Percentiles rank a stretch among this genome's conserved stretches.
These are phyloP conservation scores for Ustilago xerochloae DNA, from an alignment of 1,284 basidiomycete species.

Conservation along the genomic window DNA sequence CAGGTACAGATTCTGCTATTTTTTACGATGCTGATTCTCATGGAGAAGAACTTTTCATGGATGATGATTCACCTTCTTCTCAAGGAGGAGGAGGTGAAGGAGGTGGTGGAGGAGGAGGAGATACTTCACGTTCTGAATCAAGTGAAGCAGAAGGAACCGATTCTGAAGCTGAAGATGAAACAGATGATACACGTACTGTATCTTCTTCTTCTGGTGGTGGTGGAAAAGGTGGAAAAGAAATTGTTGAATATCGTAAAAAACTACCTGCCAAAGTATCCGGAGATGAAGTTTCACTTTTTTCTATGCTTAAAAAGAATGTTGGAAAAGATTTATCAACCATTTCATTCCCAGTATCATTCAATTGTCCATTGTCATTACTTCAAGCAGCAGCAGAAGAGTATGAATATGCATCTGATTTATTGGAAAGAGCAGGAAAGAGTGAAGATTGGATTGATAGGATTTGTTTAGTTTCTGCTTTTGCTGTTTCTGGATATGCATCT, in stretches of 20 bases:
- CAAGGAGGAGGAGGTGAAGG: no score
- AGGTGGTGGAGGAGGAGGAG: no score
- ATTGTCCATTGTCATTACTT: constrained; percentile 65
- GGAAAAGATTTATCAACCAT: constrained; percentile 68
- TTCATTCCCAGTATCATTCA: constrained; percentile 68
- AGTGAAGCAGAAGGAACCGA: constrained; percentile 52
- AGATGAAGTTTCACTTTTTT: constrained; percentile 87
- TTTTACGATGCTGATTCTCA: constrained; percentile 65
- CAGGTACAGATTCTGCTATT: constrained; percentile 55
- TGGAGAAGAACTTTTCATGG: constrained; percentile 48
- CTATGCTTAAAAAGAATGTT: constrained; percentile 89
- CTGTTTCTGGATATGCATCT: constrained; percentile 63
- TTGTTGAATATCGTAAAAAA: constrained; percentile 66
- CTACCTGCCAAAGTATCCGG: constrained; percentile 75
- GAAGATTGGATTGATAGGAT: constrained; percentile 63
- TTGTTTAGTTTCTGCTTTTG: constrained; percentile 62
- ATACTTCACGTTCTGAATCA: constrained; percentile 54
- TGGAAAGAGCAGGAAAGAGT: constrained; percentile 60
- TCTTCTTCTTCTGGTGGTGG: constrained; percentile 3
- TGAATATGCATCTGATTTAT: constrained; percentile 65
- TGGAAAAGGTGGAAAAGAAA: constrained; percentile 3
- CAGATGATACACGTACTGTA: constrained; percentile 31
- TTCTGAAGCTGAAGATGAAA: constrained; percentile 67
- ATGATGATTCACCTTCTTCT: constrained; percentile 49
- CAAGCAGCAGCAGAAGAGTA: constrained; percentile 67